phyloP scores from a whole-genome alignment of 129 eudicot genomes.

The Pseudognaphalium luteoalbum region DNA sequence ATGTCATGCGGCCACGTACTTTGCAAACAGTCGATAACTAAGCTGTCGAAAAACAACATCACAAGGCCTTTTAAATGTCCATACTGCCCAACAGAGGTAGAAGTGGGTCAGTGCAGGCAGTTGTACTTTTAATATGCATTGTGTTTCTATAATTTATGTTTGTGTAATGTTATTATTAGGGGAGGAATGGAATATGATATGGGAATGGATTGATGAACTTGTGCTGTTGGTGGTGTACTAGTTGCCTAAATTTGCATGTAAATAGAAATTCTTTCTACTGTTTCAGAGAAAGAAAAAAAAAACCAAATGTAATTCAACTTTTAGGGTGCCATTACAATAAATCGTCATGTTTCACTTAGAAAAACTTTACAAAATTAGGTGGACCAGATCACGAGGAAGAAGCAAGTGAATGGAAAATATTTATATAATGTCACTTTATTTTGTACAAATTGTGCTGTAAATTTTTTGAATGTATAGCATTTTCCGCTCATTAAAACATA shows the following conservation, averaged over 20 bases:
- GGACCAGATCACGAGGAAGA: too few species aligned
- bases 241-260: constrained; percentile 34
- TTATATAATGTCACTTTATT: too few species aligned
- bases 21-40: constrained; percentile 75
- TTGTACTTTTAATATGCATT: constrained; percentile 51
- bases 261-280: constrained; percentile 43
- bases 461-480: too few species aligned
- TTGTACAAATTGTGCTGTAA: too few species aligned
- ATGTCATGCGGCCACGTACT: constrained; percentile 90
- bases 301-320: too few species aligned
- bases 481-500: too few species aligned
- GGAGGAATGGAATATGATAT: background rate
- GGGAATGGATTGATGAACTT: constrained; percentile 1
- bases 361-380: too few species aligned
- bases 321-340: too few species aligned
- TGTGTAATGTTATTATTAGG: constrained; percentile 19
- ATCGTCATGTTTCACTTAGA: too few species aligned
- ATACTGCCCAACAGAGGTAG: constrained; percentile 85
- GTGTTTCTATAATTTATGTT: constrained; percentile 12
- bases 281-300: background rate
- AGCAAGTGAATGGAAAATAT: too few species aligned
- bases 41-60: constrained; percentile 80
- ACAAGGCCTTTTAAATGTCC: constrained; percentile 92
- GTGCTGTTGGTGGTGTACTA: constrained; percentile 18
- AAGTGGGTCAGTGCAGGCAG: constrained; percentile 71